Base-by-base conservation (phyloP, 2,329 filamentous ascomycete species). In the Metarhizium brunneum region DNA sequence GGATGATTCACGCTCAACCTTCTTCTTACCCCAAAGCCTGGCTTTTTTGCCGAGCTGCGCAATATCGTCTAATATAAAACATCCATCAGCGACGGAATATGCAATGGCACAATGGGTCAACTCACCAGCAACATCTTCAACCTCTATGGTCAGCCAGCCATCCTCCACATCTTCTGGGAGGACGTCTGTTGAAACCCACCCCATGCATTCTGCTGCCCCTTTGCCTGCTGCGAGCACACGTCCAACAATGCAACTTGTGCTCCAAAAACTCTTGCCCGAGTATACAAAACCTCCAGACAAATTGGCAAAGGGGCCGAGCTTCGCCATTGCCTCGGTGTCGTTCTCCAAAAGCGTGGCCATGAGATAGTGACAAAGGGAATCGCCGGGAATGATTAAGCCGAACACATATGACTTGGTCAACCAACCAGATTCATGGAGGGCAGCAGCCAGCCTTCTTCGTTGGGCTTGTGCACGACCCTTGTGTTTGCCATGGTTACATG, bases 321-420 rank as follows among this genome's bases (percentile, higher is more conserved):
- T 77, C n/a, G 69, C 67, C 61, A 87, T 74, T 2, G 83, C 84
- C 25, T 76, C 72, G n/a, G 74, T 72, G 59, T 87, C 84, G 57
- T 82, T 84, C 62, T 87, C 85, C 6, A 87, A 67, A 52, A 87
- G 68, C 3, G 84, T 82, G 2, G 83, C 80, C 76, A 87, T 87
- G 49, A 87, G 72, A 57, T 85, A 79, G 63, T 86, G 84, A 52
- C 78, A 76, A 32, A 87, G 63, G 1, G 76, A 76, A 59, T 87
- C 84, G 3, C 84, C 84, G 0, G 84, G 85, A 8, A 87, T 71
- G 63, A 87, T 76, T 48, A 87, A 66, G 0, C 84, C 84, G 38
- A 83, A 86, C 7, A 87, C 71, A 61, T 86, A 87, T 29, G 82
- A 85, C 65, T 84, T 84, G 5, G 84, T 86, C 18, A 87, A 73